These are phyloP conservation scores for Penicillium angulare DNA, from an alignment of 495 filamentous ascomycete genomes.

Conservation along the genomic window DNA sequence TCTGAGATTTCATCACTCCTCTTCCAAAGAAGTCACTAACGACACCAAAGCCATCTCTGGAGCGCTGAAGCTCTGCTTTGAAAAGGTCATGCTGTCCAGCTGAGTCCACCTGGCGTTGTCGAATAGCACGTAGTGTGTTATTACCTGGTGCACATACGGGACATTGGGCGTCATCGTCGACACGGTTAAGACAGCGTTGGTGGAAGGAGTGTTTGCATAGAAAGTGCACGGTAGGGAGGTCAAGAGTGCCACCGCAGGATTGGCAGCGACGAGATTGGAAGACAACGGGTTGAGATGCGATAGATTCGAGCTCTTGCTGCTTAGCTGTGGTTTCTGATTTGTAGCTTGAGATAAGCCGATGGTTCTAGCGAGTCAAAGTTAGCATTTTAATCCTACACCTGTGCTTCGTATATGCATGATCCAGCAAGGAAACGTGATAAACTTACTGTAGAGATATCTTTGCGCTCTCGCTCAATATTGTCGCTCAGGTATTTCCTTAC, in stretches of 20 bases:
- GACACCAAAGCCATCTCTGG: slow-evolving; percentile 80
- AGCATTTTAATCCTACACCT: background rate
- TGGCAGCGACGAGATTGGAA: slow-evolving; percentile 88
- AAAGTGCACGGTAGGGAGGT: slow-evolving; percentile 90
- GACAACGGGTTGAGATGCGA: slow-evolving; percentile 75
- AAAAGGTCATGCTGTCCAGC: slow-evolving; percentile 91
- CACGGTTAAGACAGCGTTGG: slow-evolving; percentile 72
- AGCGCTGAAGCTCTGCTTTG: slow-evolving; percentile 71
- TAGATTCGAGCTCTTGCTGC: slow-evolving; percentile 69
- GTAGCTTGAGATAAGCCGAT: slow-evolving; percentile 78
- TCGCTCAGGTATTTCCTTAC: slow-evolving; percentile 88
- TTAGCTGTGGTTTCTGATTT: slow-evolving; percentile 81
- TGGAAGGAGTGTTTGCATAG: slow-evolving; percentile 96
- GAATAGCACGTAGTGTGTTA: slow-evolving; percentile 80
- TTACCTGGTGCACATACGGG: slow-evolving; percentile 80
- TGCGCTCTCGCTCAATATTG: slow-evolving; percentile 83
- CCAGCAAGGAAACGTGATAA: background rate
- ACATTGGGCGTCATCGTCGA: slow-evolving; percentile 73
- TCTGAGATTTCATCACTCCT: slow-evolving; percentile 72
- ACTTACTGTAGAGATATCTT: slow-evolving; percentile 70
- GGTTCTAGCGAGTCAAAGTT: slow-evolving; percentile 53
- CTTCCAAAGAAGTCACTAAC: slow-evolving; percentile 92
- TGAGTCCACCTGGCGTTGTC: slow-evolving; percentile 81
- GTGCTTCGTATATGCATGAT: too few species aligned
- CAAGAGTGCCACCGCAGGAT: slow-evolving; percentile 69